Conservation (phyloP, 2,329 filamentous ascomycete genomes). For the Calonectria pteridis region DNA sequence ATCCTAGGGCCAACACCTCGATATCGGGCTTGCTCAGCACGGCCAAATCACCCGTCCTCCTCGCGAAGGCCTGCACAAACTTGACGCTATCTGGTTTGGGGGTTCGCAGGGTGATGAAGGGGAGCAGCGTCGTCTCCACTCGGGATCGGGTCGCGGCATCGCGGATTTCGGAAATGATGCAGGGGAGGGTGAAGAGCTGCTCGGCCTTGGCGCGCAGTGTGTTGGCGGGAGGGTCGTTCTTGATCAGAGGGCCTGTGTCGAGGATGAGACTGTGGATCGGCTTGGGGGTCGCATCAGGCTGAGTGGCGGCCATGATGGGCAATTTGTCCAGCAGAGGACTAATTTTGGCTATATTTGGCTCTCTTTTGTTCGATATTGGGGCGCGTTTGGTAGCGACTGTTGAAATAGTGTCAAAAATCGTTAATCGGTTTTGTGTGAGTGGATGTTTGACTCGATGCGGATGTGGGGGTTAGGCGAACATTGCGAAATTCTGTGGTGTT, state of each 20-base stretch:
- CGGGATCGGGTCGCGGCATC: slow-evolving; percentile 84
- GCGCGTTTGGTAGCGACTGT: not conserved
- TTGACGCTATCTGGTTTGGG: slow-evolving; percentile 83
- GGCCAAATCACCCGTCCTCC: slow-evolving; percentile 88
- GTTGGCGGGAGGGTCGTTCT: slow-evolving; percentile 88
- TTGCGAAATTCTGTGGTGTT: slow-evolving; percentile 42
- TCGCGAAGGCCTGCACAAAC: slow-evolving; percentile 85
- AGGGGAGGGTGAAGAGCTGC: slow-evolving; percentile 83
- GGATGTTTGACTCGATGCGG: not conserved
- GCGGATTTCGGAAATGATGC: slow-evolving; percentile 88
- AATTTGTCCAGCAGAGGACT: not conserved
- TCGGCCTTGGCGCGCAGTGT: slow-evolving; percentile 84
- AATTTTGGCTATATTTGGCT: not conserved
- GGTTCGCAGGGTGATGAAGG: slow-evolving; percentile 83
- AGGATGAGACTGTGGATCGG: slow-evolving; percentile 86
- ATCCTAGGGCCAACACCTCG: slow-evolving; percentile 88
- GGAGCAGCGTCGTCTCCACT: slow-evolving; percentile 85
- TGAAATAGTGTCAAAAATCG: not conserved
- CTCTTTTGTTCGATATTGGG: not conserved
- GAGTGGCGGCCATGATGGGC: slow-evolving; percentile 38
- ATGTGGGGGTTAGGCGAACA: slow-evolving; percentile 30
- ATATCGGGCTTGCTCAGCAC: slow-evolving; percentile 92
- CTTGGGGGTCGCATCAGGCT: slow-evolving; percentile 58
- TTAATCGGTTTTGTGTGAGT: slow-evolving; percentile 7
- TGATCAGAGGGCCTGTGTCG: slow-evolving; percentile 93